A percentile compares a stretch with the other conserved stretches of the same genome.
phyloP scores from a whole-genome alignment of 2,329 filamentous ascomycete genomes.

The Fusarium mundagurra region DNA sequence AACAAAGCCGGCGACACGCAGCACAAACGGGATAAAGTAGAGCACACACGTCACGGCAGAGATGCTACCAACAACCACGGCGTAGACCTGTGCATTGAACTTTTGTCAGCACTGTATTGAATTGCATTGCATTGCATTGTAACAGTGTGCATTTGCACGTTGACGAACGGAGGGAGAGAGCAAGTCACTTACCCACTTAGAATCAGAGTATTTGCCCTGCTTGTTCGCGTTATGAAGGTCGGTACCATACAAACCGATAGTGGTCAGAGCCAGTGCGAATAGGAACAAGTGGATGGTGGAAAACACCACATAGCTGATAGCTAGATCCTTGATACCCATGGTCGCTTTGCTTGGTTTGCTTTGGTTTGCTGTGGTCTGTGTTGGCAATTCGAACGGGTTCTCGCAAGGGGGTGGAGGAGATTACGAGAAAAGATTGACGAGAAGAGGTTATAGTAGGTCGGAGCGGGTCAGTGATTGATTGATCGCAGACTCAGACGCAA shows the following conservation, averaged over 20 bases:
- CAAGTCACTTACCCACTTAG: conserved; percentile 71
- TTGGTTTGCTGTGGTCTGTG: not conserved
- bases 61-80: conserved; percentile 74
- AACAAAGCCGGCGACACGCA: conserved; percentile 57
- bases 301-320: conserved; percentile 64
- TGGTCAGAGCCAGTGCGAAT: conserved; percentile 78
- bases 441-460: conserved; percentile 3
- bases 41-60: conserved; percentile 71
- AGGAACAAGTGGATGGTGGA: conserved; percentile 76
- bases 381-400: not conserved
- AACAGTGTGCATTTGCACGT: not conserved
- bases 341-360: not conserved
- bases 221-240: conserved; percentile 69
- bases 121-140: not conserved
- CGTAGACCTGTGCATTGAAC: conserved; percentile 66
- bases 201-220: conserved; percentile 61
- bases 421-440: not conserved
- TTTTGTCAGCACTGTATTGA: conserved; percentile 16
- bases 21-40: conserved; percentile 72
- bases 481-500: not conserved
- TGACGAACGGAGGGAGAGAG: not conserved
- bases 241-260: conserved; percentile 80
- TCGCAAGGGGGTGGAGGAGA: not conserved
- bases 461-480: conserved; percentile 1
- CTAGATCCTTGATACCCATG: conserved; percentile 59